Percentiles rank a stretch among this genome's conserved stretches.
phyloP scores from a whole-genome alignment of 2,329 filamentous ascomycete genomes.

The Aspergillus puulaauensis region DNA sequence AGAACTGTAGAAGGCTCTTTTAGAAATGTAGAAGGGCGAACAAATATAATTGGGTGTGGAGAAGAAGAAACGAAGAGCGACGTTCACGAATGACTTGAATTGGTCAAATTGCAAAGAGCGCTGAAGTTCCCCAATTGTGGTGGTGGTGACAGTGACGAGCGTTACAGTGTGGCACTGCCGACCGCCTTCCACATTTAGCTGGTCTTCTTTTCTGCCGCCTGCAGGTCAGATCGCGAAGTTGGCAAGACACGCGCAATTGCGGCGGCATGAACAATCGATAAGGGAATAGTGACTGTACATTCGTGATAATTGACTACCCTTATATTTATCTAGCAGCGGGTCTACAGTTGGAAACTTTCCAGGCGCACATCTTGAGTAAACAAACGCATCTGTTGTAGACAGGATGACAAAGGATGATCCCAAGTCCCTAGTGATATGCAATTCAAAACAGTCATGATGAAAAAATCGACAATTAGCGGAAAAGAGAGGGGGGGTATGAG shows the following conservation, averaged over 20 bases:
- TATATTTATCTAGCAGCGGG: neutral
- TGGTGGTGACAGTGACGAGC: neutral
- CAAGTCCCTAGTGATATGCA: neutral
- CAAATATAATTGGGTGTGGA: conserved; percentile 8
- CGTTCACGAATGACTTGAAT: conserved; percentile 14
- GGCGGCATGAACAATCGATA: neutral
- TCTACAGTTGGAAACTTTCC: neutral
- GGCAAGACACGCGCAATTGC: neutral
- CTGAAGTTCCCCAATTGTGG: conserved; percentile 5
- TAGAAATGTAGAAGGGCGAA: conserved; percentile 3
- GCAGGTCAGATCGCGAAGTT: neutral
- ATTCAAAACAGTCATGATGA: conserved; percentile 1
- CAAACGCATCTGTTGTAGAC: neutral
- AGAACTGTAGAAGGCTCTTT: neutral
- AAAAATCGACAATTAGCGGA: conserved; percentile 5
- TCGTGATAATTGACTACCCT: neutral
- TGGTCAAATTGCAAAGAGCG: conserved; percentile 6
- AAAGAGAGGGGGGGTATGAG: conserved; percentile 21
- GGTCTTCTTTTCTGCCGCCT: neutral
- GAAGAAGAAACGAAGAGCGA: conserved; percentile 11
- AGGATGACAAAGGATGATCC: neutral
- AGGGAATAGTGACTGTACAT: neutral
- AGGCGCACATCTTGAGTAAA: neutral
- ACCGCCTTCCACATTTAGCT: conserved; percentile 17
- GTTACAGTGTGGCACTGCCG: conserved; percentile 5